A percentile compares a stretch with the other conserved stretches of the same genome.
Evolutionary conservation across 139 green algal genomes (phyloP).

Genomic region (Yamagishiella unicocca): DNA sequence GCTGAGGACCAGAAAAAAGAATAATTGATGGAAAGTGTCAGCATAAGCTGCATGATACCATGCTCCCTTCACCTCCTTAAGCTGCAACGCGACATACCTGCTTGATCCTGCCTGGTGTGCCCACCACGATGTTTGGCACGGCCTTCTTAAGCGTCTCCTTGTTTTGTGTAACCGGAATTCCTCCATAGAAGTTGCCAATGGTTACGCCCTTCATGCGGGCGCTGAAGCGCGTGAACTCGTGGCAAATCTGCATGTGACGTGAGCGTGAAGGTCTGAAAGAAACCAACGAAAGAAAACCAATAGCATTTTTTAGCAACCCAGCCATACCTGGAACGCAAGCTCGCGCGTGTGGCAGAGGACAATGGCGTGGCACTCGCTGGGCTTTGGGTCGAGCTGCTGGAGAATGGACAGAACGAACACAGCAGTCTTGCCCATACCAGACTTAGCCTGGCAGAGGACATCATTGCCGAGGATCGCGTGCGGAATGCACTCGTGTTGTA

Average conservation of each 20-base stretch:
- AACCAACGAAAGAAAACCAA: background rate
- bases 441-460: constrained; percentile 99
- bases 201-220: constrained; percentile 89
- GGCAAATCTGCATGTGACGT: constrained; percentile 87
- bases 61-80: too few relatives aligned
- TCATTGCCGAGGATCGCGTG: constrained; percentile 98
- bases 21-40: background rate
- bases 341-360: constrained; percentile 99
- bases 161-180: constrained; percentile 83
- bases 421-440: constrained; percentile 99
- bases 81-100: too few relatives aligned
- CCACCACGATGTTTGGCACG: constrained; percentile 93
- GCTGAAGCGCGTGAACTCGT: constrained; percentile 98
- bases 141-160: constrained; percentile 89
- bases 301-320: background rate
- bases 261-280: background rate
- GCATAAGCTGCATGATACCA: background rate
- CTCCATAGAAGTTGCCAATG: constrained; percentile 96
- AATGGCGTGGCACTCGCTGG: constrained; percentile 84
- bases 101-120: constrained; percentile 97
- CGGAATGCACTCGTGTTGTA: constrained; percentile 99
- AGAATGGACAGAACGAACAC: constrained; percentile 99
- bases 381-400: constrained; percentile 92
- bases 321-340: constrained; percentile 93
- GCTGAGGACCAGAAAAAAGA: constrained; percentile 61